These are phyloP conservation scores for Dendrobium catenatum DNA, from an alignment of 106 monocot species.

Conservation along the genomic window DNA sequence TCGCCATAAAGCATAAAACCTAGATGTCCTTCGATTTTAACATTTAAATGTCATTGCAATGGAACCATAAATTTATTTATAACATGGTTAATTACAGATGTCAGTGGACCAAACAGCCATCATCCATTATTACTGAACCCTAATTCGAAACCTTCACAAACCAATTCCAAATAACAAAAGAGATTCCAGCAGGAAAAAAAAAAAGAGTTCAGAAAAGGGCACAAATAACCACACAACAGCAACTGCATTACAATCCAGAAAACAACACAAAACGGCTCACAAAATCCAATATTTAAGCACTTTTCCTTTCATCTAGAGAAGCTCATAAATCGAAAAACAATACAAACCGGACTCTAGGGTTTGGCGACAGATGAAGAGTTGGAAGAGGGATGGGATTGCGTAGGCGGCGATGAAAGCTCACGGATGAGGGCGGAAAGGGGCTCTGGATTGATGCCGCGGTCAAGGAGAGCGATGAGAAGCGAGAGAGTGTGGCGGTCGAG, in stretches of 20 bases:
- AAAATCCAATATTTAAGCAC: background rate
- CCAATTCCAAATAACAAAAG: background rate
- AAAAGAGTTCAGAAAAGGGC: no score
- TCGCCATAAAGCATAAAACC: no score
- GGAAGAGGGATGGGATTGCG: background rate
- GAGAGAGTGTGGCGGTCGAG: slow-evolving; percentile 95
- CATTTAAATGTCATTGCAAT: no score
- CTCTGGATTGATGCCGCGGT: slow-evolving; percentile 81
- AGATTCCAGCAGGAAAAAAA: background rate
- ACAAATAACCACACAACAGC: background rate
- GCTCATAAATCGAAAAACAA: background rate
- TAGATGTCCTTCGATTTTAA: no score
- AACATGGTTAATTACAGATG: background rate
- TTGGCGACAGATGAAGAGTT: background rate
- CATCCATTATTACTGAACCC: background rate
- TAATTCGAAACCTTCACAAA: background rate
- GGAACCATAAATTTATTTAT: no score
- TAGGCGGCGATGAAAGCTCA: slow-evolving; percentile 44
- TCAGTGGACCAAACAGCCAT: background rate
- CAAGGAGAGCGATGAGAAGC: slow-evolving; percentile 75
- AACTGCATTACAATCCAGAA: background rate
- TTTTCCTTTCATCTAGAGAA: background rate
- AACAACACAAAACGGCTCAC: background rate
- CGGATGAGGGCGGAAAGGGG: slow-evolving; percentile 72
- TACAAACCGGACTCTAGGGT: background rate